Conservation (phyloP, 1,284 basidiomycete genomes). For the Rhodotorula mucilaginosa region DNA sequence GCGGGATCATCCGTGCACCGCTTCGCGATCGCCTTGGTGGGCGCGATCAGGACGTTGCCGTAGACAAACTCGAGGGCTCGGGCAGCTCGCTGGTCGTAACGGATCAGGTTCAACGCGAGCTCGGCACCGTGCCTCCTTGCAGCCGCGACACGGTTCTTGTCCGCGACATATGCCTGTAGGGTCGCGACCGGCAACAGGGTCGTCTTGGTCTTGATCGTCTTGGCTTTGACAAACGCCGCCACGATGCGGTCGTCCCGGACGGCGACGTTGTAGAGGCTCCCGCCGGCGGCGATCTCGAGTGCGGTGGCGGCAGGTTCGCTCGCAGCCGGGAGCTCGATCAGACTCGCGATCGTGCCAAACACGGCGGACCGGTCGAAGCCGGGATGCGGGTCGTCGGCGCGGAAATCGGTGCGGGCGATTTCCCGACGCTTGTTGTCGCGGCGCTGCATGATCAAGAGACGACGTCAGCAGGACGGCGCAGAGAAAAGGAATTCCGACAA, state of each 20-base stretch:
- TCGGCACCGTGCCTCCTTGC: slow-evolving; percentile 55
- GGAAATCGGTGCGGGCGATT: slow-evolving; percentile 48
- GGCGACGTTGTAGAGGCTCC: slow-evolving; percentile 78
- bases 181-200: slow-evolving; percentile 86
- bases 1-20: slow-evolving; percentile 80
- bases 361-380: slow-evolving; percentile 83
- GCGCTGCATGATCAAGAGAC: background rate
- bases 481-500: too few relatives aligned
- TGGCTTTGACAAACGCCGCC: slow-evolving; percentile 78
- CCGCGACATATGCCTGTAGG: slow-evolving; percentile 70
- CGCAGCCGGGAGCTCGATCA: slow-evolving; percentile 65
- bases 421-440: slow-evolving; percentile 28
- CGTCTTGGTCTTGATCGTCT: slow-evolving; percentile 83
- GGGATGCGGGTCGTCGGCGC: slow-evolving; percentile 51
- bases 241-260: slow-evolving; percentile 88
- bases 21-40: slow-evolving; percentile 84
- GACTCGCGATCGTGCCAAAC: slow-evolving; percentile 61
- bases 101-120: slow-evolving; percentile 81
- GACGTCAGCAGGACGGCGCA: too few relatives aligned
- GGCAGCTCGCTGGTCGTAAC: slow-evolving; percentile 78
- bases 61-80: slow-evolving; percentile 94
- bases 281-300: slow-evolving; percentile 88
- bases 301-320: slow-evolving; percentile 69
- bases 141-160: slow-evolving; percentile 57
- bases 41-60: slow-evolving; percentile 87